Percentiles rank a stretch among this genome's conserved stretches.
phyloP scores from a whole-genome alignment of 2,329 filamentous ascomycete genomes.

The Pseudogymnoascus sp. region DNA sequence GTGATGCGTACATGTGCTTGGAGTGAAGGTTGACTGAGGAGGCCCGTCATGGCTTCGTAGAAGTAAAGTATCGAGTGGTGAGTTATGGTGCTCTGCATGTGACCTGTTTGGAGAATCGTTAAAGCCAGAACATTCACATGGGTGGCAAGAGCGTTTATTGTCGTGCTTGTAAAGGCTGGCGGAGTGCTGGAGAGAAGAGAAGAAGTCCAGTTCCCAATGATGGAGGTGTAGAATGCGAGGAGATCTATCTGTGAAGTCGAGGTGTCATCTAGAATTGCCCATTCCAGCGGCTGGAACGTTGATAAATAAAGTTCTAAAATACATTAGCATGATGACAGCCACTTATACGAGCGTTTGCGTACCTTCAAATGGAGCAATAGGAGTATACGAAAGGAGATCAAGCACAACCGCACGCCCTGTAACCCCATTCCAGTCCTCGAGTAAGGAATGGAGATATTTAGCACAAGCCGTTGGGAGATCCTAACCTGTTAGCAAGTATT shows the following conservation, averaged over 20 bases:
- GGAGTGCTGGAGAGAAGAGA: slow-evolving; percentile 34
- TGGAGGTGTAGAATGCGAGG: slow-evolving; percentile 55
- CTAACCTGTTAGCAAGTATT: slow-evolving; percentile 21
- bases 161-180: neutral
- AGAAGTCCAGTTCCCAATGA: slow-evolving; percentile 54
- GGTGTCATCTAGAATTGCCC: slow-evolving; percentile 39
- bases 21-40: slow-evolving; percentile 44
- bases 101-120: slow-evolving; percentile 47
- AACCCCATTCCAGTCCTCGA: slow-evolving; percentile 54
- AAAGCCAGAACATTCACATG: slow-evolving; percentile 49
- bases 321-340: slow-evolving; percentile 11
- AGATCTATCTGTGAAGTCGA: slow-evolving; percentile 48
- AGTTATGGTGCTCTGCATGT: slow-evolving; percentile 30
- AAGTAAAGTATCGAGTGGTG: slow-evolving; percentile 58
- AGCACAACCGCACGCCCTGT: slow-evolving; percentile 46
- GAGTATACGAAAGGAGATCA: slow-evolving; percentile 46
- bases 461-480: slow-evolving; percentile 31
- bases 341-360: slow-evolving; percentile 12
- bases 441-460: slow-evolving; percentile 42
- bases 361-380: slow-evolving; percentile 50
- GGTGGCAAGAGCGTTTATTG: slow-evolving; percentile 34
- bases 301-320: slow-evolving; percentile 39
- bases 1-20: slow-evolving; percentile 53
- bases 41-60: slow-evolving; percentile 51
- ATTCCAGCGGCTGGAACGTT: slow-evolving; percentile 45